phyloP scores from a whole-genome alignment of 768 basidiomycete species.

The Ramaria sp. region DNA sequence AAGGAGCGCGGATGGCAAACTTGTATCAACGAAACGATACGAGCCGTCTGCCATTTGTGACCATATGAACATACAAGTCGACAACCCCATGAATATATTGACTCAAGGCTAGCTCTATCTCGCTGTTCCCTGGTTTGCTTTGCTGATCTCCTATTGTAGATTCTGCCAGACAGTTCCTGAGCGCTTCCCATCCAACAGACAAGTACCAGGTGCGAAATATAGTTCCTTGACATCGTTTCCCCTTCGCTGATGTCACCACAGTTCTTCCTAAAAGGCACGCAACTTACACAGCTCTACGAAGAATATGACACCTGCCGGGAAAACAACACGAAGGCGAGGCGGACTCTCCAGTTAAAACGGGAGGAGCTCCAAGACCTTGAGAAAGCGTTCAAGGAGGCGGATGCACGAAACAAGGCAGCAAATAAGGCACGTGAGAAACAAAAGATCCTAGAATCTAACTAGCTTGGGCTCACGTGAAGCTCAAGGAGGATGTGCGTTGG shows the following conservation, averaged over 20 bases:
- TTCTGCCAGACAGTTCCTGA: constrained; percentile 73
- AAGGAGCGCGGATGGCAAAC: constrained; percentile 50
- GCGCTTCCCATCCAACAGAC: constrained; percentile 66
- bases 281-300: constrained; percentile 75
- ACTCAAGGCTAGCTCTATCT: constrained; percentile 51
- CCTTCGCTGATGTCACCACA: constrained; percentile 3
- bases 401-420: constrained; percentile 58
- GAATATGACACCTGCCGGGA: constrained; percentile 73
- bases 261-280: constrained; percentile 95
- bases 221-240: neutral
- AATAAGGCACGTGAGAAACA: constrained; percentile 62
- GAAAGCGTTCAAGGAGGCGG: constrained; percentile 44
- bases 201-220: constrained; percentile 68
- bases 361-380: constrained; percentile 72
- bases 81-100: constrained; percentile 91
- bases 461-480: constrained; percentile 77
- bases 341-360: constrained; percentile 57
- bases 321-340: constrained; percentile 60
- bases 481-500: constrained; percentile 51
- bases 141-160: constrained; percentile 30
- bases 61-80: constrained; percentile 96
- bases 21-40: constrained; percentile 67
- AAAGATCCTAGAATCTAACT: constrained; percentile 61
- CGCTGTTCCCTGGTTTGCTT: neutral
- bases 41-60: too few species aligned